Percentiles rank a stretch among this genome's conserved stretches.
These are phyloP conservation scores for Falciphora oryzae DNA, from an alignment of 2,329 filamentous ascomycete genomes.

Conservation along the genomic window DNA sequence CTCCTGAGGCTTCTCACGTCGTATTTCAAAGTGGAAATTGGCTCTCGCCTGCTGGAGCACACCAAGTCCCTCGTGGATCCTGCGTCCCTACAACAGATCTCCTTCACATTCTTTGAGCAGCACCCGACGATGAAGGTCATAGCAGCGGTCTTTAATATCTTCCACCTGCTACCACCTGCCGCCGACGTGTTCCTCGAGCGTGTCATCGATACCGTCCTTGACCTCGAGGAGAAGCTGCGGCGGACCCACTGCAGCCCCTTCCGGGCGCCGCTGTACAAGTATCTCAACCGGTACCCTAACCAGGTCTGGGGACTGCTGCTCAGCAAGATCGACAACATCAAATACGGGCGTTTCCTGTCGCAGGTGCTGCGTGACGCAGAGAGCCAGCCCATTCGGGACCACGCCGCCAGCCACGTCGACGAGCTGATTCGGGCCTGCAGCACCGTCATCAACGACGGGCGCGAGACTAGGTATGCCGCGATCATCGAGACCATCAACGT, in stretches of 20 bases:
- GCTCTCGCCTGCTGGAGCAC: conserved; percentile 85
- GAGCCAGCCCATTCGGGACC: conserved; percentile 68
- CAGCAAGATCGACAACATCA: conserved; percentile 74
- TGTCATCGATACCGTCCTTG: conserved; percentile 83
- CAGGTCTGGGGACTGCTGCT: conserved; percentile 80
- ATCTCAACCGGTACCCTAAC: conserved; percentile 85
- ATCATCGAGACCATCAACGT: conserved; percentile 85
- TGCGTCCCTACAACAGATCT: conserved; percentile 75
- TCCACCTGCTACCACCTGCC: conserved; percentile 86
- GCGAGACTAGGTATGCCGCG: conserved; percentile 62
- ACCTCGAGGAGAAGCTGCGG: conserved; percentile 77
- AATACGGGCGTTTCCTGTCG: conserved; percentile 84
- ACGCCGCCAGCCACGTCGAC: conserved; percentile 67
- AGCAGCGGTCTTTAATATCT: conserved; percentile 91
- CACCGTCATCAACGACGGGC: conserved; percentile 57
- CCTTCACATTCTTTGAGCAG: conserved; percentile 92
- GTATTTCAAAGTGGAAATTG: conserved; percentile 99
- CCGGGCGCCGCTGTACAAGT: conserved; percentile 82
- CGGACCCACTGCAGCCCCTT: conserved; percentile 90
- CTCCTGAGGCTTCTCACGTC: conserved; percentile 88
- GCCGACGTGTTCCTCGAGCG: conserved; percentile 88
- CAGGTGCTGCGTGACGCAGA: conserved; percentile 75
- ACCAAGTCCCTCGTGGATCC: conserved; percentile 86
- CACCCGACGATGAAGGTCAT: conserved; percentile 91
- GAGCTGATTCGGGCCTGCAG: conserved; percentile 63